Percentiles rank a stretch among this genome's conserved stretches.
These are phyloP conservation scores for Mycena floridula DNA, from an alignment of 768 basidiomycete genomes.

Conservation along the genomic window DNA sequence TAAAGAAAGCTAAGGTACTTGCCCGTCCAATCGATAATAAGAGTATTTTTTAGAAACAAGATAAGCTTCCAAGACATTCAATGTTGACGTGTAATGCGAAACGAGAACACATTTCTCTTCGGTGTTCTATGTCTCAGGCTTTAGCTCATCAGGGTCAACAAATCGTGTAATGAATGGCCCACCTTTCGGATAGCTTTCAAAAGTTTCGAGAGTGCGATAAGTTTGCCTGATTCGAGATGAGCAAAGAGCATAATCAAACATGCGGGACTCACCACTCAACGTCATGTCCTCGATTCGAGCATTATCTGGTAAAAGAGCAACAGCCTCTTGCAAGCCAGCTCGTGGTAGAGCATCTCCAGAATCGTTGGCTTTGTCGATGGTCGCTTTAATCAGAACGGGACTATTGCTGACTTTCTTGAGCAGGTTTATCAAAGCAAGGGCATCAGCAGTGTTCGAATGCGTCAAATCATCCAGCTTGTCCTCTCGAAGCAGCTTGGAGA, in stretches of 20 bases:
- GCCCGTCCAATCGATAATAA: conserved; percentile 87
- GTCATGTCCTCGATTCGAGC: conserved; percentile 64
- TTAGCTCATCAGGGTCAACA: conserved; percentile 3
- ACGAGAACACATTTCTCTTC: conserved; percentile 94
- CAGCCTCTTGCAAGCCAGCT: conserved; percentile 51
- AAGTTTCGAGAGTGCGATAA: conserved; percentile 59
- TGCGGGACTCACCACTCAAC: conserved; percentile 61
- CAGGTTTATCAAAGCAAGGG: conserved; percentile 71
- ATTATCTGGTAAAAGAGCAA: conserved; percentile 52
- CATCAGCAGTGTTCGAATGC: conserved; percentile 66
- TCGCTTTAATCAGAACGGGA: conserved; percentile 80
- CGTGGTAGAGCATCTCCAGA: conserved; percentile 37
- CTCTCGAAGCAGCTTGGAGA: conserved; percentile 66
- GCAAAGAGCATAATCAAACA: not conserved
- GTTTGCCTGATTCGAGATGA: conserved; percentile 55
- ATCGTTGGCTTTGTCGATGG: conserved; percentile 53
- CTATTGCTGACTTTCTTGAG: conserved; percentile 92
- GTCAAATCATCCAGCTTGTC: conserved; percentile 65
- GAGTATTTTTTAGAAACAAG: conserved; percentile 75
- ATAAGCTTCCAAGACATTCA: conserved; percentile 85
- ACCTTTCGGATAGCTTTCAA: conserved; percentile 59
- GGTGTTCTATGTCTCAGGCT: conserved; percentile 52
- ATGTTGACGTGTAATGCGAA: conserved; percentile 94
- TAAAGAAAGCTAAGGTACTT: conserved; percentile 7
- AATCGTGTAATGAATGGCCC: not conserved